Evolutionary conservation across 192 early-diverging fungal genomes (phyloP).

Genomic region (Coemansia javaensis): DNA sequence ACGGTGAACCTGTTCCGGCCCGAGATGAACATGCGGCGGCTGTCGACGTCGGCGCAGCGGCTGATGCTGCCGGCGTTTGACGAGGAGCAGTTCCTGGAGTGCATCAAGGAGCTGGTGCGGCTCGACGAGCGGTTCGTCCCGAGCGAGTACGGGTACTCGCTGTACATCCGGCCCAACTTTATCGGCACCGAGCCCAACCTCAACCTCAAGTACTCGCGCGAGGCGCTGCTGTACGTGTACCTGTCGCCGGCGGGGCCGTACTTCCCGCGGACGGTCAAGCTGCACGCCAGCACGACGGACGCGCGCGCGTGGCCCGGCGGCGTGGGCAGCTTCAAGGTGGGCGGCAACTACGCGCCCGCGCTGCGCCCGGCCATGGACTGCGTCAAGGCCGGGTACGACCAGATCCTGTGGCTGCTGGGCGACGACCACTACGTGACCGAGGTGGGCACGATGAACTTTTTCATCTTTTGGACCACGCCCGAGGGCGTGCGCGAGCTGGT

Average conservation of each 20-base stretch:
- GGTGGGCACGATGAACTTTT: conserved; percentile 98
- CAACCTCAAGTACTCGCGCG: conserved; percentile 76
- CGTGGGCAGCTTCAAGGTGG: conserved; percentile 90
- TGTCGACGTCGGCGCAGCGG: conserved; percentile 75
- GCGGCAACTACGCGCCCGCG: conserved; percentile 59
- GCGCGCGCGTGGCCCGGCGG: conserved; percentile 96
- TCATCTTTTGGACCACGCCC: conserved; percentile 81
- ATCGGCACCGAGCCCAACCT: conserved; percentile 86
- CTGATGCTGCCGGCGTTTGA: conserved; percentile 86
- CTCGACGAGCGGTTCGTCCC: conserved; percentile 87
- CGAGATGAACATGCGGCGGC: conserved; percentile 93
- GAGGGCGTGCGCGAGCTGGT: conserved; percentile 80
- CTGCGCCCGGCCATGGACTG: conserved; percentile 79
- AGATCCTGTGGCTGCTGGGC: conserved; percentile 97
- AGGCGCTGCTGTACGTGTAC: conserved; percentile 85
- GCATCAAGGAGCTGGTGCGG: conserved; percentile 79
- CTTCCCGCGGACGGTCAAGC: conserved; percentile 81
- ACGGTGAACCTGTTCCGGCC: conserved; percentile 91
- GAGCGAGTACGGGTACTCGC: conserved; percentile 82
- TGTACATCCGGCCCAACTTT: conserved; percentile 93
- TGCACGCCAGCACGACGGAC: conserved; percentile 78
- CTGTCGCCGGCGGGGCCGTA: conserved; percentile 94
- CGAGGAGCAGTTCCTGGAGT: conserved; percentile 73
- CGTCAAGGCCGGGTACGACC: conserved; percentile 79
- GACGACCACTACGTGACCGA: conserved; percentile 83